Conservation (phyloP, 2,329 filamentous ascomycete genomes). For the Fusarium gaditjirri region DNA sequence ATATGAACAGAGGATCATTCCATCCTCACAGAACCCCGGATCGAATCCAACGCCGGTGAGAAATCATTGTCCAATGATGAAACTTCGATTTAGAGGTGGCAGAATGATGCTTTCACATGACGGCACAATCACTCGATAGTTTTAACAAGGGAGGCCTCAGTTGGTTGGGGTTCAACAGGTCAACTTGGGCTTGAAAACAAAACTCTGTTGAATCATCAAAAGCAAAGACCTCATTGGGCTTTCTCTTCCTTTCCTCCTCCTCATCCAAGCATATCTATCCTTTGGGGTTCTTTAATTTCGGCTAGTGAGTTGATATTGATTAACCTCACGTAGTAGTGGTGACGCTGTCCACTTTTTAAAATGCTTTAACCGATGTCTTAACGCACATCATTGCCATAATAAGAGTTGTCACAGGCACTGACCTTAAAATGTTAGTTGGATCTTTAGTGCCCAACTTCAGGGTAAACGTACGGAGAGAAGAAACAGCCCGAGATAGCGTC, state of each 20-base stretch:
- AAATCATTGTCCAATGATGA: constrained; percentile 22
- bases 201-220: not conserved
- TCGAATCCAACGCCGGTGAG: constrained; percentile 1
- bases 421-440: constrained; percentile 8
- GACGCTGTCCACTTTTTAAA: constrained; percentile 31
- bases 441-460: constrained; percentile 26
- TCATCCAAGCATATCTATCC: not conserved
- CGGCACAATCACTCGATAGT: constrained; percentile 22
- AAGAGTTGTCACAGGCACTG: constrained; percentile 2
- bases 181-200: not conserved
- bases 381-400: constrained; percentile 32
- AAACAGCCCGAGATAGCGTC: not conserved
- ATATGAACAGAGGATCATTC: not conserved
- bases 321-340: constrained; percentile 31
- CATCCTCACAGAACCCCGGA: not conserved
- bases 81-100: constrained; percentile 2
- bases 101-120: constrained; percentile 35
- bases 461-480: not conserved
- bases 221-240: not conserved
- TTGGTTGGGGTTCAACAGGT: not conserved
- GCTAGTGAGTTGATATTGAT: constrained; percentile 9
- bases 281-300: constrained; percentile 21
- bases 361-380: constrained; percentile 24
- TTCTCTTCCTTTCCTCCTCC: not conserved
- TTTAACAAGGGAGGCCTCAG: constrained; percentile 7